Evolutionary conservation across 108 stramenopile species (phyloP), one percentile per base, ranked within the genome.

Genomic region (Ochromonas danica): DNA sequence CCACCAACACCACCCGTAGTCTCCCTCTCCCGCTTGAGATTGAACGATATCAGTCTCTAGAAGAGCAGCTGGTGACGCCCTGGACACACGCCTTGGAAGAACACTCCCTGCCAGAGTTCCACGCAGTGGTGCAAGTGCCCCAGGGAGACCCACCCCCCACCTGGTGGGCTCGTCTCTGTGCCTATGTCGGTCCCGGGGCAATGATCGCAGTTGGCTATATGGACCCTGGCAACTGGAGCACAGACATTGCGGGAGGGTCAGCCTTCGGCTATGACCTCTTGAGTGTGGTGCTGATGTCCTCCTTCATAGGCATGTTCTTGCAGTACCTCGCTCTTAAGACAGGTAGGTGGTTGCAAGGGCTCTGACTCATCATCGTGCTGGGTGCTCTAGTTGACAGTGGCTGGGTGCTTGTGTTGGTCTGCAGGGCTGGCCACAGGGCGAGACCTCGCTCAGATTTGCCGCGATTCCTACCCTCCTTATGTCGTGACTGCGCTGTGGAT

Each of bases 211-310:
- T 79, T n/a, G 78, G 78, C 25, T 79, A 79, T 41, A 79, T 79
- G 78, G 78, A 79, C 67, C 78, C 78, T n/a, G 78, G 78, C 0
- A 79, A 79, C 1, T 79, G 78, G 78, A 28, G 40, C 6, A 79
- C 78, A 1, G 78, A 79, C 35, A 79, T 79, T 65, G 78, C 65
- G 27, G 78, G 57, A 1, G 67, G 67, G 10, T 40, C 39, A 10
- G 14, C 10, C 10, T 70, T 31, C 33, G 40, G 40, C 14, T 70
- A 70, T 22, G 22, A 70, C 10, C 33, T 70, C 17, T 22, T 70
- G 14, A 31, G 14, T 22, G 67, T 70, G 10, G 40, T 70, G 10
- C 67, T 70, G 14, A 31, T 70, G 10, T 70, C 67, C 33, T 70
- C 67, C 10, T 10, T 70, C 33, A 40, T 70, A 31, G 67, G 22